These are phyloP conservation scores for Penicillium sp. DNA, from an alignment of 2,329 filamentous ascomycete genomes.

Conservation along the genomic window DNA sequence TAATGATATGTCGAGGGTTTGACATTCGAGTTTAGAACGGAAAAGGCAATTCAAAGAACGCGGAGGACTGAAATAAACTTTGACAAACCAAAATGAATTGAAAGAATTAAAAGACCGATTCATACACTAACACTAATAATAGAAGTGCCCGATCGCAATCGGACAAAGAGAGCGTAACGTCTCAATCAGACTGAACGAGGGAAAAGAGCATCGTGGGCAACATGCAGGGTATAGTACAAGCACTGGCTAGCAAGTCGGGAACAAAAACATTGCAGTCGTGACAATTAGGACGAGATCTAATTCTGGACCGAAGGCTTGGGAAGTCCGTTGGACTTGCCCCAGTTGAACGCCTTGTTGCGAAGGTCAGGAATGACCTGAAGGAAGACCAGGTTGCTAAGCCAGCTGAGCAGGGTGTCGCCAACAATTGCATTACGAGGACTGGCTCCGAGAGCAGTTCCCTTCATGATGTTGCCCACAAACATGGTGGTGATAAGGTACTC, in stretches of 20 bases:
- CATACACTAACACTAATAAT: slow-evolving; percentile 19
- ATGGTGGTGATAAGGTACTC: slow-evolving; percentile 80
- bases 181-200: slow-evolving; percentile 18
- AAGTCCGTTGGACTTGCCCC: slow-evolving; percentile 62
- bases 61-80: background rate
- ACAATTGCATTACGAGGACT: slow-evolving; percentile 61
- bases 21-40: background rate
- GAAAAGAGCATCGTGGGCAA: slow-evolving; percentile 20
- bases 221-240: slow-evolving; percentile 38
- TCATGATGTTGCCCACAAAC: slow-evolving; percentile 74
- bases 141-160: slow-evolving; percentile 5
- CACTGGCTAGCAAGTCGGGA: slow-evolving; percentile 23
- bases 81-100: background rate
- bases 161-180: slow-evolving; percentile 14
- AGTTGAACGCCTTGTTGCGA: slow-evolving; percentile 62
- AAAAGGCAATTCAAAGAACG: background rate
- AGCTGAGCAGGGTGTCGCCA: slow-evolving; percentile 61
- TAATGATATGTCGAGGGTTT: background rate
- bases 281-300: slow-evolving; percentile 6
- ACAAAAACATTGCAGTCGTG: slow-evolving; percentile 15
- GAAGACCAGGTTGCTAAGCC: slow-evolving; percentile 61
- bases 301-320: slow-evolving; percentile 26
- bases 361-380: slow-evolving; percentile 64
- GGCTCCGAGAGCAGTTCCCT: slow-evolving; percentile 60
- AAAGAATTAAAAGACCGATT: background rate